phyloP scores from a whole-genome alignment of 2,329 filamentous ascomycete genomes.

The Clonostachys rhizophaga region DNA sequence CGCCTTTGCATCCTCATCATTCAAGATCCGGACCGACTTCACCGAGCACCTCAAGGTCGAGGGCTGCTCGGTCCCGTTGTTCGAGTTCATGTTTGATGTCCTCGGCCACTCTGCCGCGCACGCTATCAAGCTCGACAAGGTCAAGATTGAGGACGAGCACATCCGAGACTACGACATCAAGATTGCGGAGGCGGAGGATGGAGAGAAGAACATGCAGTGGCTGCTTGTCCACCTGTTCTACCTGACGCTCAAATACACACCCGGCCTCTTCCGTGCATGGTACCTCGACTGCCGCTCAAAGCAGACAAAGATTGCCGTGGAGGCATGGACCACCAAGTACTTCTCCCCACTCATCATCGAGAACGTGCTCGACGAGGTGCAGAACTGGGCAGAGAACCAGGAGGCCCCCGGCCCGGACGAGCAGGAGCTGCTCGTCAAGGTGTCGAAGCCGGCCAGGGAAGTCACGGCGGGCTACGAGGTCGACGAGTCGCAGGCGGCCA shows the following conservation, averaged over 20 bases:
- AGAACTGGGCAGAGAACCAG: slow-evolving; percentile 57
- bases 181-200: slow-evolving; percentile 48
- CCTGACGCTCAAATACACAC: slow-evolving; percentile 69
- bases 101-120: slow-evolving; percentile 73
- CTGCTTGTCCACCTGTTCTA: slow-evolving; percentile 85
- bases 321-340: slow-evolving; percentile 79
- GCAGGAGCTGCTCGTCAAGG: slow-evolving; percentile 60
- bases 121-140: slow-evolving; percentile 69
- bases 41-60: slow-evolving; percentile 72
- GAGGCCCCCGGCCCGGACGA: slow-evolving; percentile 42
- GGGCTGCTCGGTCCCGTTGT: slow-evolving; percentile 61
- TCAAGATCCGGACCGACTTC: slow-evolving; percentile 80
- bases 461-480: slow-evolving; percentile 81
- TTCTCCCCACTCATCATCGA: slow-evolving; percentile 69
- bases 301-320: slow-evolving; percentile 74
- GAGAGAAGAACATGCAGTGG: slow-evolving; percentile 75
- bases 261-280: slow-evolving; percentile 78
- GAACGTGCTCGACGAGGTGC: slow-evolving; percentile 62
- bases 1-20: slow-evolving; percentile 72
- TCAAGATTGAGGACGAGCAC: slow-evolving; percentile 52
- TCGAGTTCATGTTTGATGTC: slow-evolving; percentile 80
- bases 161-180: slow-evolving; percentile 50
- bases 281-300: slow-evolving; percentile 77
- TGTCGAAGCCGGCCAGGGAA: slow-evolving; percentile 67
- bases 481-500: slow-evolving; percentile 80